Percentiles rank a stretch among this genome's conserved stretches.
Conservation (phyloP, 1,284 basidiomycete genomes). For the Naganishia cerealis region DNA sequence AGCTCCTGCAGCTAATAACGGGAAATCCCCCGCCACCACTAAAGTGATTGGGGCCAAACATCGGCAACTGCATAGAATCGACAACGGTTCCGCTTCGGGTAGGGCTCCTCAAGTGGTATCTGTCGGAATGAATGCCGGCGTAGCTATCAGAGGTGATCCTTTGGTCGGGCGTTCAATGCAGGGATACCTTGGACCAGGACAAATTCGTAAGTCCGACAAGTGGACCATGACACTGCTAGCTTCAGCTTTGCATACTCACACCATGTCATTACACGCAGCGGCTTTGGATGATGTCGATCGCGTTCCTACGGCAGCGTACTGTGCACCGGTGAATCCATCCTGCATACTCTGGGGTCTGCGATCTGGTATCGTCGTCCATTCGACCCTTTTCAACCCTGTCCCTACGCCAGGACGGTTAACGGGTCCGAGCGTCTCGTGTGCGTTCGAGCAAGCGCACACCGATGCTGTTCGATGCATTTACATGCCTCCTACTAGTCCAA, state of each 20-base stretch:
- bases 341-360: slow-evolving; percentile 49
- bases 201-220: slow-evolving; percentile 42
- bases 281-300: slow-evolving; percentile 28
- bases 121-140: slow-evolving; percentile 44
- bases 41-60: slow-evolving; percentile 32
- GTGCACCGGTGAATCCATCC: slow-evolving; percentile 42
- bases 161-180: slow-evolving; percentile 50
- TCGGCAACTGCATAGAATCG: slow-evolving; percentile 27
- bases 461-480: slow-evolving; percentile 44
- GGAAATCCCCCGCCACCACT: slow-evolving; percentile 3
- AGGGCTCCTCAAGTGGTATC: slow-evolving; percentile 43
- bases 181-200: slow-evolving; percentile 50
- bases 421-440: slow-evolving; percentile 44
- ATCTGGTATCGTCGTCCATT: slow-evolving; percentile 48
- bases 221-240: too few relatives aligned
- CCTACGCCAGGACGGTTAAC: slow-evolving; percentile 37
- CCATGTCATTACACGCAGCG: background rate
- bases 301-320: slow-evolving; percentile 38
- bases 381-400: slow-evolving; percentile 43
- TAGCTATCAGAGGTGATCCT: slow-evolving; percentile 49
- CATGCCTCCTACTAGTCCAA: slow-evolving; percentile 34
- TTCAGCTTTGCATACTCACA: background rate
- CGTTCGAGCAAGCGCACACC: slow-evolving; percentile 40
- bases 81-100: background rate
- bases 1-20: background rate